These are phyloP conservation scores for Corynespora cassiicola DNA, from an alignment of 2,329 filamentous ascomycete genomes.

Conservation along the genomic window DNA sequence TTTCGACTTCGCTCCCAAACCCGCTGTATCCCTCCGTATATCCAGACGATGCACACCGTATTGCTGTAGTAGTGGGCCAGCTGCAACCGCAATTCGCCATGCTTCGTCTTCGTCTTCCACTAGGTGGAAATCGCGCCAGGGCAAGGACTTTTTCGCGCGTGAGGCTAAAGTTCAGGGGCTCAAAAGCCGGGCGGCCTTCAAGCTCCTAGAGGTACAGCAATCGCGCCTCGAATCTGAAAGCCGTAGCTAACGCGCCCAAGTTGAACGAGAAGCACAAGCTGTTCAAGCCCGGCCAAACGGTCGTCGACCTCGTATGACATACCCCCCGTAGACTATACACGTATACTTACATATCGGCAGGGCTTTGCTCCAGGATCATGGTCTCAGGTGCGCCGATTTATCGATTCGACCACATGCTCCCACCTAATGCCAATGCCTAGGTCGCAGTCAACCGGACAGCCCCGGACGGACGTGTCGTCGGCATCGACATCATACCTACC, in stretches of 20 bases:
- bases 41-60: too few species aligned
- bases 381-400: conserved; percentile 57
- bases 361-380: conserved; percentile 76
- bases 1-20: conserved; percentile 22
- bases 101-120: conserved; percentile 65
- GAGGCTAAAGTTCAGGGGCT: conserved; percentile 80
- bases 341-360: conserved; percentile 46
- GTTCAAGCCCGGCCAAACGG: conserved; percentile 80
- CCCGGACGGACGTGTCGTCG: conserved; percentile 80
- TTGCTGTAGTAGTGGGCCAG: too few species aligned
- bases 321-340: background rate
- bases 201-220: conserved; percentile 76
- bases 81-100: conserved; percentile 15
- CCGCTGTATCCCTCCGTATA: conserved; percentile 13
- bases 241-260: conserved; percentile 51
- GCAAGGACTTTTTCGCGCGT: conserved; percentile 72
- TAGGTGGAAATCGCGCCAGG: conserved; percentile 83
- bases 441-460: conserved; percentile 81
- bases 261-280: conserved; percentile 83
- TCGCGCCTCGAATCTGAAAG: background rate
- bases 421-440: conserved; percentile 49
- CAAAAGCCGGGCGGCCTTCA: conserved; percentile 92
- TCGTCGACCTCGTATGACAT: conserved; percentile 81
- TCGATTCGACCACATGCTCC: background rate
- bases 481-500: conserved; percentile 92